Base-by-base conservation (phyloP, 139 green algal species). In the Desmodesmus armatus region DNA sequence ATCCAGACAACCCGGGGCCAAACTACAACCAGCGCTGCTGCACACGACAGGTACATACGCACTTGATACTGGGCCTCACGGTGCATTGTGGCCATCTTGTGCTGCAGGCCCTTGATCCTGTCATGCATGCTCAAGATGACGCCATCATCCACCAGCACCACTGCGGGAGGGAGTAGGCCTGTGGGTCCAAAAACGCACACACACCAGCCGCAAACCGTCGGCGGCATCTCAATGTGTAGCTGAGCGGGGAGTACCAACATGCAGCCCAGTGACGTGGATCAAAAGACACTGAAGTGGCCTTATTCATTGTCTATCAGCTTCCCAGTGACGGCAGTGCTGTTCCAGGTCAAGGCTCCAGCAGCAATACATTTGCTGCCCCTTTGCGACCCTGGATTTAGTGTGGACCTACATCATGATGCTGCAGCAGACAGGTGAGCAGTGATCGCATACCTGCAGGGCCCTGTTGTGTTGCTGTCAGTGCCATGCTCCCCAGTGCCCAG, bases 11-110 rank as follows among this genome's bases (percentile, higher is more conserved):
- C 63, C 21, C 47, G 47, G 9, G 13, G 62, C 62, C 9, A 11
- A 72, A 25, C 31, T 62, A 78, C n/a, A 11, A 62, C 13, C 27
- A 75, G 62, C 62, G 29, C n/a, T 2, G 0, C 11, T n/a, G 29
- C 62, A 5, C 37, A 51, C 33, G 11, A n/a, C 3, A 31, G 19
- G 27, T 40, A 37, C 5, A 39, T 2, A 23, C 31, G n/a, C 5
- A 85, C 80, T 66, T 85, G 65, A 58, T 85, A 85, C 31, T 80
- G 47, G 1, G 80, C 80, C 9, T 85, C 80, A 23, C 70, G 79
- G 31, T 44, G 25, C 19, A 33, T 21, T 31, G 49, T 44, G 9
- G 43, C 25, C 49, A 70, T n/a, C 33, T 44, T n/a, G n/a, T 51
- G 29, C 7, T 35, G 33, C 80, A 78, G 55, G 7, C 11, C 66